phyloP scores from a whole-genome alignment of 2,329 filamentous ascomycete species.

The Penicillium sp. region DNA sequence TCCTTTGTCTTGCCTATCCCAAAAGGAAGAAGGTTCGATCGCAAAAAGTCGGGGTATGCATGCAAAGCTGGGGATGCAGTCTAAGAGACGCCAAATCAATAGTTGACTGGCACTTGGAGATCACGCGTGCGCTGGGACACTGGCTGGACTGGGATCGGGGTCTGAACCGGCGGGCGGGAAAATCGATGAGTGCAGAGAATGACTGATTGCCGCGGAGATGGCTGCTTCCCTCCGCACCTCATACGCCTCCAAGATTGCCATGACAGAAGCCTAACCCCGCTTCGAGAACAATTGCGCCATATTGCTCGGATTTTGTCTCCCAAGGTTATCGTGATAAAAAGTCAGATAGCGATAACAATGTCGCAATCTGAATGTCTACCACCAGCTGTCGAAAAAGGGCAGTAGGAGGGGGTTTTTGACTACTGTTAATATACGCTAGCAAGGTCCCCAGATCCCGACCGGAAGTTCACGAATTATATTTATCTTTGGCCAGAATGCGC shows the following conservation, averaged over 20 bases:
- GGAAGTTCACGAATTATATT: not conserved
- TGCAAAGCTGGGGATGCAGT: not conserved
- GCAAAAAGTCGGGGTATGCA: constrained; percentile 2
- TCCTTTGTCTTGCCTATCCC: not conserved
- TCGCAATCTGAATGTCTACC: too few relatives aligned
- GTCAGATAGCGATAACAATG: not conserved
- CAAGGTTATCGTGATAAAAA: not conserved
- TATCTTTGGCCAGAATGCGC: not conserved
- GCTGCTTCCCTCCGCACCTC: constrained; percentile 5
- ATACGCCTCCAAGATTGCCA: constrained; percentile 3
- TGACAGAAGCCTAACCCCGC: constrained; percentile 8
- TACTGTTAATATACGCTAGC: not conserved
- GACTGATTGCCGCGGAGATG: constrained; percentile 11
- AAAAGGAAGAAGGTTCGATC: not conserved
- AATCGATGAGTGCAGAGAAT: not conserved
- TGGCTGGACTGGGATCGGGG: constrained; percentile 1
- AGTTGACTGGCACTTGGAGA: not conserved
- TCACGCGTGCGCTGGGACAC: not conserved
- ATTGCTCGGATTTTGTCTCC: not conserved
- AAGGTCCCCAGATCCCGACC: constrained; percentile 4
- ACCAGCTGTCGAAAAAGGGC: not conserved
- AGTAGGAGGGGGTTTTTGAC: not conserved
- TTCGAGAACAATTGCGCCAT: constrained; percentile 13
- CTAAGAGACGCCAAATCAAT: not conserved
- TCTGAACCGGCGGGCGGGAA: constrained; percentile 5